phyloP scores from a whole-genome alignment of 2,329 filamentous ascomycete genomes.

The Periconia macrospinosa region DNA sequence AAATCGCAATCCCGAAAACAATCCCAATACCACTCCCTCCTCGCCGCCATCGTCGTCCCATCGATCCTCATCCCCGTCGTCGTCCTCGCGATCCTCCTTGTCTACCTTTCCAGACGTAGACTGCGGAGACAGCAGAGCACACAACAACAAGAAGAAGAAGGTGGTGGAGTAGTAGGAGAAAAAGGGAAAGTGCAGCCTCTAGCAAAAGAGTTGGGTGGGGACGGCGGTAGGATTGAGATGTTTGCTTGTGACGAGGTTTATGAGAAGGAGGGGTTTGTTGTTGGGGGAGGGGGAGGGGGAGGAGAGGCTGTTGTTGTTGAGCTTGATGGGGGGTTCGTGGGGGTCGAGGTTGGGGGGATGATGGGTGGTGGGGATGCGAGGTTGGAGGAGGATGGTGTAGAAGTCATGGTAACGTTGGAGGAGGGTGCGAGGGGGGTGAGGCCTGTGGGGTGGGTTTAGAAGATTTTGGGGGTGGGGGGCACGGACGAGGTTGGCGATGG shows the following conservation, averaged over 20 bases:
- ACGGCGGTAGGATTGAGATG: not conserved
- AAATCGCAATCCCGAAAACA: too few relatives aligned
- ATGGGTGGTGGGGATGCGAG: not conserved
- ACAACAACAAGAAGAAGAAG: too few relatives aligned
- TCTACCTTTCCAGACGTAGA: slow-evolving; percentile 3
- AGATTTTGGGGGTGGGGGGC: too few relatives aligned
- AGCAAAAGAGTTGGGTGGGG: not conserved
- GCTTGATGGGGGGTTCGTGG: not conserved
- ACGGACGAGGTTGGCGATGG: too few relatives aligned
- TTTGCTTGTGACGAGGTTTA: too few relatives aligned
- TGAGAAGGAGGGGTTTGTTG: too few relatives aligned
- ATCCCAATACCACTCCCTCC: not conserved
- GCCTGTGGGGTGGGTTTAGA: too few relatives aligned
- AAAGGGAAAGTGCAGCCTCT: not conserved
- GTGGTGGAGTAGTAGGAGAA: too few relatives aligned
- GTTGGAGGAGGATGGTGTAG: too few relatives aligned
- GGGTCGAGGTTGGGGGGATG: not conserved
- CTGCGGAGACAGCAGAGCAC: not conserved
- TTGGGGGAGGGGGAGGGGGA: not conserved
- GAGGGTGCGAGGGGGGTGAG: too few relatives aligned
- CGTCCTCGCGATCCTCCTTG: slow-evolving; percentile 1
- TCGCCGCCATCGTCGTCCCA: slow-evolving; percentile 9
- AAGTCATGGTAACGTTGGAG: too few relatives aligned
- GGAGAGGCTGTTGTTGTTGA: too few relatives aligned
- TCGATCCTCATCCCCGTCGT: slow-evolving; percentile 5